Conservation (phyloP, 1,139 yeast genomes). For the Saccharomyces hybrid region DNA sequence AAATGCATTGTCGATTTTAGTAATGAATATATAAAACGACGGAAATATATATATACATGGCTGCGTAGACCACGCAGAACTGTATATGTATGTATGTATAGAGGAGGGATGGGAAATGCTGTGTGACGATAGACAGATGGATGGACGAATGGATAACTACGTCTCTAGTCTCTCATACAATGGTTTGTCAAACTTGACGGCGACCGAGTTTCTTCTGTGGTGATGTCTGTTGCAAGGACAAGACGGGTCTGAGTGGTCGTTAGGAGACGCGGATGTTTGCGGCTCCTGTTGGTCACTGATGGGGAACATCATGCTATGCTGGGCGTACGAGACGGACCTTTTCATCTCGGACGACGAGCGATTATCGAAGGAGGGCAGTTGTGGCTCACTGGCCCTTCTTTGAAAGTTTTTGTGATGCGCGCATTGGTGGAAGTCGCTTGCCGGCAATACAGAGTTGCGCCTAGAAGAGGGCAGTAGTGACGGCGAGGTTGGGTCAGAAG, state of each 20-base stretch:
- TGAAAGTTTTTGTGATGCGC: conserved; percentile 8
- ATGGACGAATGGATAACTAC: neutral
- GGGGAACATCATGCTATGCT: neutral
- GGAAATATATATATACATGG: neutral
- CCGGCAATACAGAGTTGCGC: neutral
- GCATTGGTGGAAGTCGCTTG: conserved; percentile 16
- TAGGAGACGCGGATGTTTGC: neutral
- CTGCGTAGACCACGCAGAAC: neutral
- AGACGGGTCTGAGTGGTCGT: conserved; percentile 1
- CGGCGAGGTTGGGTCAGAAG: neutral
- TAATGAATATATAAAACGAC: neutral
- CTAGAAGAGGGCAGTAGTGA: neutral
- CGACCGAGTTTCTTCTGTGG: conserved; percentile 31
- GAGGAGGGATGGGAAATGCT: neutral
- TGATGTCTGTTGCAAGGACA: conserved; percentile 28
- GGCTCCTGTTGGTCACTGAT: neutral
- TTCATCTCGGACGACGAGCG: neutral
- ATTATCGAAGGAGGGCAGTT: conserved; percentile 2
- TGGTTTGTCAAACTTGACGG: conserved; percentile 28
- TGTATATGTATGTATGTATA: neutral
- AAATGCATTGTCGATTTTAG: neutral
- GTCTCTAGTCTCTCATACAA: conserved; percentile 10
- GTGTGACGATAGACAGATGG: neutral
- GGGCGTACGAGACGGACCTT: neutral
- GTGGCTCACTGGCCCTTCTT: conserved; percentile 9